Percentiles rank a stretch among this genome's conserved stretches.
Conservation (phyloP, 805 yeast species). For the Tetrapisispora taiwanensis region DNA sequence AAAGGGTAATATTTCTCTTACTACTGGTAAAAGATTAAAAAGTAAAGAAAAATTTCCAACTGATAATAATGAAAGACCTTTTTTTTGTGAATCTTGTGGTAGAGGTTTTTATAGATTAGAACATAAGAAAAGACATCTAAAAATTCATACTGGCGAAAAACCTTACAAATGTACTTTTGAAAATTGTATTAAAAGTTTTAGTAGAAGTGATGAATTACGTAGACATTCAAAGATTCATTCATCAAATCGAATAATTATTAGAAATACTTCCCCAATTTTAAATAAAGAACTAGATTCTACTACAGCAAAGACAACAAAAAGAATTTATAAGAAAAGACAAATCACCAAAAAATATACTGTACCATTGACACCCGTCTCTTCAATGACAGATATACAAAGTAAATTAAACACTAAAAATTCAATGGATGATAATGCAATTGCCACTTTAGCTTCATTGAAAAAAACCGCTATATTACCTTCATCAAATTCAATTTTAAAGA, state of each 20-base stretch:
- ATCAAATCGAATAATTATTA: background rate
- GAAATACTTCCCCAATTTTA: background rate
- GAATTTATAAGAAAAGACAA: background rate
- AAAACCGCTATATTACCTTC: background rate
- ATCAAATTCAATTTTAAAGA: background rate
- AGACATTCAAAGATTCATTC: conserved; percentile 69
- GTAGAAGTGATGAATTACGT: conserved; percentile 74
- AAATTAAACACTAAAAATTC: background rate
- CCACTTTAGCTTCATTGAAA: background rate
- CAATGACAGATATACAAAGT: conserved; percentile 1
- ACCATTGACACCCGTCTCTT: conserved; percentile 1
- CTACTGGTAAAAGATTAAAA: conserved; percentile 1
- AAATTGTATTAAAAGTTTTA: conserved; percentile 71
- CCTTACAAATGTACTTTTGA: conserved; percentile 77
- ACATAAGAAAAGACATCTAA: conserved; percentile 80
- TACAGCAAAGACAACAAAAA: background rate
- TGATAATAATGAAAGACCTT: conserved; percentile 43
- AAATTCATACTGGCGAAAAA: conserved; percentile 88
- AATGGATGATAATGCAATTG: background rate
- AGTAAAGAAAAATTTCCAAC: conserved; percentile 2
- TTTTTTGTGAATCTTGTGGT: conserved; percentile 71
- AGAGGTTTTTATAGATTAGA: conserved; percentile 84
- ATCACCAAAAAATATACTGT: background rate
- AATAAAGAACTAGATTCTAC: background rate
- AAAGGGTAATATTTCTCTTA: background rate